Conservation (phyloP, 108 stramenopile genomes). For the Pelagomonas calceolata region DNA sequence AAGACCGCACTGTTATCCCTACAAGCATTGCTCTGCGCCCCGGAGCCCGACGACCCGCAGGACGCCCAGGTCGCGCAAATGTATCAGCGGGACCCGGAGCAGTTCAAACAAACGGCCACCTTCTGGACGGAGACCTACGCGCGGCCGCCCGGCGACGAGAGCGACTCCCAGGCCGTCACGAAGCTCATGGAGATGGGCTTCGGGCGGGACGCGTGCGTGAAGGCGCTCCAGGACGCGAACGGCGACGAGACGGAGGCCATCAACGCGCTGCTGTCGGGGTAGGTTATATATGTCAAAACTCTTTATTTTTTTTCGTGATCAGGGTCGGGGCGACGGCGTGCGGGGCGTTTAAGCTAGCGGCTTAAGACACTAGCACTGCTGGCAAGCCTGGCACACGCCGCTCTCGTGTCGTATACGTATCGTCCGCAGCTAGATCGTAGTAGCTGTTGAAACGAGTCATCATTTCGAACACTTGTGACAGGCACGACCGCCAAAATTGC, state of each 20-base stretch:
- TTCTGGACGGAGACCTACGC: conserved; percentile 87
- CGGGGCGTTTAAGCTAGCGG: no score
- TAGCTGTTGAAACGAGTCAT: no score
- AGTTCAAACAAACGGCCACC: conserved; percentile 74
- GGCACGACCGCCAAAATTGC: no score
- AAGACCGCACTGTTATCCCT: conserved; percentile 83
- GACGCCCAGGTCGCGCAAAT: conserved; percentile 88
- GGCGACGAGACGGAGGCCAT: conserved; percentile 87
- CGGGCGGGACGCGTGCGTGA: conserved; percentile 56
- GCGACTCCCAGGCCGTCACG: conserved; percentile 53
- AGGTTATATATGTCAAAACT: no score
- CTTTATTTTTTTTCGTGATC: no score
- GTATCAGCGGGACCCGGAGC: conserved; percentile 60
- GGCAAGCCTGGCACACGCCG: no score
- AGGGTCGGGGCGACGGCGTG: no score
- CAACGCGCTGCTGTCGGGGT: conserved; percentile 54
- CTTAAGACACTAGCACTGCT: no score
- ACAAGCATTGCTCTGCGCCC: conserved; percentile 77
- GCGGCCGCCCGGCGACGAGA: conserved; percentile 14
- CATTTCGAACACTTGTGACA: no score
- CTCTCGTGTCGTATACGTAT: no score
- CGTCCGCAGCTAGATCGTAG: no score
- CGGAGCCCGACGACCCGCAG: conserved; percentile 85
- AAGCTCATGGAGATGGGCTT: conserved; percentile 94
- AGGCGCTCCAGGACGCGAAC: conserved; percentile 65